Percentiles rank a stretch among this genome's conserved stretches.
These are phyloP conservation scores for Claviceps sp. DNA, from an alignment of 2,329 filamentous ascomycete species.

Conservation along the genomic window DNA sequence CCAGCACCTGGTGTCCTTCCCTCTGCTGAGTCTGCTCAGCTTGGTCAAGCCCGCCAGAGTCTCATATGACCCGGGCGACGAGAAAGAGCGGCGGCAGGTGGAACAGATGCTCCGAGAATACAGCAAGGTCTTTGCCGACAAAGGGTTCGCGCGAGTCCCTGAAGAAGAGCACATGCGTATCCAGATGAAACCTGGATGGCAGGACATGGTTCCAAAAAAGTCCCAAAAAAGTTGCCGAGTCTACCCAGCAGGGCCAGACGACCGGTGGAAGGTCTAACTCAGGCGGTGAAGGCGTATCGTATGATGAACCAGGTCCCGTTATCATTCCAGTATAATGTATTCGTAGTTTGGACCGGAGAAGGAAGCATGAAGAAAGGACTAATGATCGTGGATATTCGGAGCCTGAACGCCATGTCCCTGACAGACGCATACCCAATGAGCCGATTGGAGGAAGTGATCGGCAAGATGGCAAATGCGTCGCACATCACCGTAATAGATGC, in stretches of 20 bases:
- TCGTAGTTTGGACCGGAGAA: not conserved
- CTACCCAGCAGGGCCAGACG: not conserved
- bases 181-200: not conserved
- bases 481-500: not conserved
- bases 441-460: not conserved
- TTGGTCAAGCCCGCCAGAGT: too few species aligned
- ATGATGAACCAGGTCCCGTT: not conserved
- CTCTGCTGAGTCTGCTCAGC: too few species aligned
- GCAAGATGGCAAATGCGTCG: not conserved
- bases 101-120: not conserved
- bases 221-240: not conserved
- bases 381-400: not conserved
- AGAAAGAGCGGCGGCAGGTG: not conserved
- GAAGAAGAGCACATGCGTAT: not conserved
- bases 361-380: not conserved
- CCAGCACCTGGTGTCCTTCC: too few species aligned
- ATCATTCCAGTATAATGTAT: not conserved
- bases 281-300: not conserved
- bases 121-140: not conserved
- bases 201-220: not conserved
- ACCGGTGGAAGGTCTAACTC: not conserved
- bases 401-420: not conserved
- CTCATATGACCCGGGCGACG: not conserved
- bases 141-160: not conserved
- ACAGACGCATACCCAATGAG: too few species aligned